Percentiles rank a stretch among this genome's conserved stretches.
Evolutionary conservation across 2,329 filamentous ascomycete genomes (phyloP).

Genomic region (Bisporella sp.): DNA sequence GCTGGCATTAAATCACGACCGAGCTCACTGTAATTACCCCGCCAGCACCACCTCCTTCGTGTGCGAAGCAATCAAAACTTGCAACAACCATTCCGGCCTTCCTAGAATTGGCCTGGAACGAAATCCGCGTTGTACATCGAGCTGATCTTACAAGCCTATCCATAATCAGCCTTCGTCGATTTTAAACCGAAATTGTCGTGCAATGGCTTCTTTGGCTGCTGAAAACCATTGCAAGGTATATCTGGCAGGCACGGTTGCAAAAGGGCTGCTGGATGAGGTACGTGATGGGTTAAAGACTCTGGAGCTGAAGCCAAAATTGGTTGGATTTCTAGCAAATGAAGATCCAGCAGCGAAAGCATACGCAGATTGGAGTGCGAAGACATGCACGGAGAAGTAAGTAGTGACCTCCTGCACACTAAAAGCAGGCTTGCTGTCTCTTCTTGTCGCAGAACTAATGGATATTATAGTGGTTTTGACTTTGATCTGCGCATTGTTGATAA

Average conservation of each 20-base stretch:
- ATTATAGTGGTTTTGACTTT: slow-evolving; percentile 75
- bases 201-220: slow-evolving; percentile 6
- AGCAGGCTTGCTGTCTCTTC: no score
- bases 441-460: slow-evolving; percentile 1
- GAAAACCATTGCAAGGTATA: slow-evolving; percentile 81
- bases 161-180: neutral
- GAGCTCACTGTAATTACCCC: no score
- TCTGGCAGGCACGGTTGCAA: slow-evolving; percentile 80
- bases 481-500: slow-evolving; percentile 77
- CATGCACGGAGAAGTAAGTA: slow-evolving; percentile 87
- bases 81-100: no score
- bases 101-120: no score
- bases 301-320: slow-evolving; percentile 67
- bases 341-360: slow-evolving; percentile 91
- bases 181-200: neutral
- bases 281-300: slow-evolving; percentile 66
- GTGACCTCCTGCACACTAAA: neutral
- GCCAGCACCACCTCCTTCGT: no score
- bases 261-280: slow-evolving; percentile 72
- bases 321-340: slow-evolving; percentile 86
- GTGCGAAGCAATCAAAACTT: no score
- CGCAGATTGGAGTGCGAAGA: slow-evolving; percentile 96
- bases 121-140: neutral
- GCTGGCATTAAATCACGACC: no score
- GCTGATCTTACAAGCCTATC: neutral